phyloP scores from a whole-genome alignment of 495 filamentous ascomycete species.

The Usnea hakonensis region DNA sequence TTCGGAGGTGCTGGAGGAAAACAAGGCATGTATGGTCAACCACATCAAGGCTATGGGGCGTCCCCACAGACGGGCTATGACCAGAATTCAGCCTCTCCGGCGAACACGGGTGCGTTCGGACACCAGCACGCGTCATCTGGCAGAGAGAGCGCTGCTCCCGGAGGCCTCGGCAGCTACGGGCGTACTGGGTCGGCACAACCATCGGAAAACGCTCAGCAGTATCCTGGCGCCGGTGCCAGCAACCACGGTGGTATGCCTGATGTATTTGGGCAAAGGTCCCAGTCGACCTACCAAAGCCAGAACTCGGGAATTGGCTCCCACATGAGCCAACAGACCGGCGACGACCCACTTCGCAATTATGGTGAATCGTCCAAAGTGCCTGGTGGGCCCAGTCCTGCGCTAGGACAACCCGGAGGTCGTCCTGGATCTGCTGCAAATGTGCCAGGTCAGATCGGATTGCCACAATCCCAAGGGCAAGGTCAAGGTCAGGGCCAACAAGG shows the following conservation, averaged over 20 bases:
- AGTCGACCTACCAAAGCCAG: slow-evolving; percentile 60
- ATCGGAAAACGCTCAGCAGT: slow-evolving; percentile 54
- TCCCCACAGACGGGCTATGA: slow-evolving; percentile 66
- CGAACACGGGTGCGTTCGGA: slow-evolving; percentile 60
- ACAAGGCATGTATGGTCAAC: slow-evolving; percentile 77
- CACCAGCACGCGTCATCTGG: slow-evolving; percentile 50
- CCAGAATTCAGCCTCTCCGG: slow-evolving; percentile 65
- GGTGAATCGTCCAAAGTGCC: slow-evolving; percentile 62
- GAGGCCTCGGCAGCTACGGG: slow-evolving; percentile 61
- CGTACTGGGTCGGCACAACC: slow-evolving; percentile 69
- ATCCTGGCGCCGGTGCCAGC: slow-evolving; percentile 45
- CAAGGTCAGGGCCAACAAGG: slow-evolving; percentile 52
- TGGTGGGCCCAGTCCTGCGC: slow-evolving; percentile 74
- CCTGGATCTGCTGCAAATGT: slow-evolving; percentile 79
- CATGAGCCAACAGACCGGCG: slow-evolving; percentile 50
- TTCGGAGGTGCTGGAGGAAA: slow-evolving; percentile 28
- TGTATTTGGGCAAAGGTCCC: slow-evolving; percentile 64
- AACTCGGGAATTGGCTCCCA: slow-evolving; percentile 59
- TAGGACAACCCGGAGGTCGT: slow-evolving; percentile 65
- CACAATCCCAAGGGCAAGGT: slow-evolving; percentile 67
- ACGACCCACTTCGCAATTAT: slow-evolving; percentile 71
- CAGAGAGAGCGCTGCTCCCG: slow-evolving; percentile 52
- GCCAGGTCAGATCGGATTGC: slow-evolving; percentile 53
- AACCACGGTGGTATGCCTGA: slow-evolving; percentile 71
- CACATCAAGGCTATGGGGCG: slow-evolving; percentile 66